Base-by-base conservation (phyloP, 2,329 filamentous ascomycete species). In the Parastagonospora nodorum region DNA sequence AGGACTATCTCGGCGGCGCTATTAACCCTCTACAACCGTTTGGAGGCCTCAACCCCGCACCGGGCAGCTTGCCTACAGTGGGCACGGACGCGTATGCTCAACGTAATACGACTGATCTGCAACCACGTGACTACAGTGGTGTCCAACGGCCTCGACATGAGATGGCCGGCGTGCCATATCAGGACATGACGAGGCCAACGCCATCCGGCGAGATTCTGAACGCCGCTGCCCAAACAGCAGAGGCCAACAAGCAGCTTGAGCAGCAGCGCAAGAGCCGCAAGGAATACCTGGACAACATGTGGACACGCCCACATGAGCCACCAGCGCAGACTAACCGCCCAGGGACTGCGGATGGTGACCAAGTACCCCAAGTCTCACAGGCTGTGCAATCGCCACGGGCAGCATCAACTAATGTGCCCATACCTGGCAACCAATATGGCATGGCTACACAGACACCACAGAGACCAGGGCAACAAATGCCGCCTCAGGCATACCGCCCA, bases 141-240 rank as follows among this genome's bases (percentile, higher is more conserved):
- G 89, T 96, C 58, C 87, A 89, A 54, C 88, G 91, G 45, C 89
- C 92, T 16, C 86, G 93, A 58, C 94, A 97, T 75, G 94, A 97
- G 69, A 86, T 97, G 55, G 86, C 89, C 11, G 94, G 92, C 19
- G 86, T 89, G 32, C 68, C 72, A 8, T 99, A 97, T 75, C 88
- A 93, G 73, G 94, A 97, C 71, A 84, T 91, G 62, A 90, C 88
- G 8, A 86, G 92, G 69, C 81, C 90, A 9, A 89, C 88, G 57
- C 84, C 87, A 28, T 82, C 90, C 27, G 80, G 84, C 40, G 93
- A 97, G 64, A 85, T 97, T 46, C 81, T 94, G 58, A 88, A 89
- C 39, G 92, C 97, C 73, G 90, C 92, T 27, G 86, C 90, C 43
- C 90, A 96, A 57, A 88, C 93, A 14, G 90, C 91, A 50, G 93